These are phyloP conservation scores for Pilobolus umbonatus DNA, from an alignment of 192 early-diverging fungal species.

Conservation along the genomic window DNA sequence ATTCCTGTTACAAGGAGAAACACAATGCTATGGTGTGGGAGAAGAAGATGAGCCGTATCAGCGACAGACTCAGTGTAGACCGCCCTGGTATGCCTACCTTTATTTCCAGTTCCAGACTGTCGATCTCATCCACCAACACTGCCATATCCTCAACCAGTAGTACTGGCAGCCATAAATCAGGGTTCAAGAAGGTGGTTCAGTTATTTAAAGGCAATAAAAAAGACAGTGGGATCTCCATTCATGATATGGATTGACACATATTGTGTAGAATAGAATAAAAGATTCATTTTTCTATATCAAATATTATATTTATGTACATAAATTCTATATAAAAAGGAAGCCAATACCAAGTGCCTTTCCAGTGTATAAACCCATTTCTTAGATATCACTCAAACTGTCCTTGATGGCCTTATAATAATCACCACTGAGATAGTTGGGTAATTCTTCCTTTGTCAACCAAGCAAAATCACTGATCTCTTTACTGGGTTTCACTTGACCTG, in stretches of 20 bases:
- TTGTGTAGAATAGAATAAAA: too few species aligned
- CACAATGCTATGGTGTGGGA: conserved; percentile 26
- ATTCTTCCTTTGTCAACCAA: conserved; percentile 77
- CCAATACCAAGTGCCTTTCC: not conserved
- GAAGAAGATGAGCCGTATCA: conserved; percentile 23
- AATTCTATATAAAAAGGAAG: not conserved
- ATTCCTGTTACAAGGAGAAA: conserved; percentile 14
- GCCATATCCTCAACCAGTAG: not conserved
- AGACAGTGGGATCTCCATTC: not conserved
- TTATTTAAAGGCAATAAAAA: conserved; percentile 1
- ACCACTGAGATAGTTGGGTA: conserved; percentile 45
- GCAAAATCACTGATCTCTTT: conserved; percentile 61
- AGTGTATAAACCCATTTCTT: conserved; percentile 5
- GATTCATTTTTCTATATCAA: not conserved
- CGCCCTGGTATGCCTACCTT: not conserved
- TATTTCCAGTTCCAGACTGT: not conserved
- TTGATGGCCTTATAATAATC: conserved; percentile 56
- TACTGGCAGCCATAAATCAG: not conserved
- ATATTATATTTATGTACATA: conserved; percentile 1
- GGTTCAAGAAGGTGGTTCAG: conserved; percentile 7
- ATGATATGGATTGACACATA: not conserved
- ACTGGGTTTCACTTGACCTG: conserved; percentile 64
- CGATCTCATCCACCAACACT: not conserved
- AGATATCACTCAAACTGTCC: conserved; percentile 52
- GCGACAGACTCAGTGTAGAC: conserved; percentile 12